A percentile compares a stretch with the other conserved stretches of the same genome.
phyloP scores from a whole-genome alignment of 345 rosid genomes.

The Ceriops decandra region DNA sequence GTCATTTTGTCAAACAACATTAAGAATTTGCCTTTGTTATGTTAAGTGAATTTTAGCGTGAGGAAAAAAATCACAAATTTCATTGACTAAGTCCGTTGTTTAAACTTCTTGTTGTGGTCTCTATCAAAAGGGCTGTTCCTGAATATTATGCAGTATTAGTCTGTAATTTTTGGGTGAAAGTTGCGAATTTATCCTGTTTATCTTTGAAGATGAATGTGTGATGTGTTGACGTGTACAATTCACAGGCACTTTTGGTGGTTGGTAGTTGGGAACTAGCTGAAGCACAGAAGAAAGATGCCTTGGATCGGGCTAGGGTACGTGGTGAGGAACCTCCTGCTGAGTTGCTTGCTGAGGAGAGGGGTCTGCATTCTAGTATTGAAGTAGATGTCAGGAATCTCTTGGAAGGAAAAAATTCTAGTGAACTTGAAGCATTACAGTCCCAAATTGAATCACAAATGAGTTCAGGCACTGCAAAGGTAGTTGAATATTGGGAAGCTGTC shows the following conservation, averaged over 20 bases:
- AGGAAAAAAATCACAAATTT: not conserved
- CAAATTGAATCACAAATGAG: slow-evolving; percentile 78
- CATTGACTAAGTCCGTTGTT: not conserved
- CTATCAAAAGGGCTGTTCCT: not conserved
- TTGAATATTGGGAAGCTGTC: slow-evolving; percentile 97
- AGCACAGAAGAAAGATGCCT: slow-evolving; percentile 77
- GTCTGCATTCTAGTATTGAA: slow-evolving; percentile 86
- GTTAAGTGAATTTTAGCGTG: too few relatives aligned
- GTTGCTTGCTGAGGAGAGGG: slow-evolving; percentile 88
- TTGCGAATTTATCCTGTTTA: not conserved
- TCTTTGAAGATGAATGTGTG: not conserved
- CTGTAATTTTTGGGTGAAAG: not conserved
- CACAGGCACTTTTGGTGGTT: slow-evolving; percentile 81
- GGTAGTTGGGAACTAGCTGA: slow-evolving; percentile 96
- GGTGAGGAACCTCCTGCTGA: slow-evolving; percentile 95
- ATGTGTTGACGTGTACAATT: slow-evolving; percentile 18
- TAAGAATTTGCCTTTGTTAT: too few relatives aligned
- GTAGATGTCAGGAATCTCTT: slow-evolving; percentile 67
- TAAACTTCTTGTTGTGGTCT: not conserved
- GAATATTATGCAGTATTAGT: not conserved
- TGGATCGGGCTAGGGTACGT: slow-evolving; percentile 89
- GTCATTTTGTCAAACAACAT: too few relatives aligned
- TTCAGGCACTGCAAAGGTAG: slow-evolving; percentile 90
- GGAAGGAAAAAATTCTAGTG: slow-evolving; percentile 72
- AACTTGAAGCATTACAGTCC: slow-evolving; percentile 60